Evolutionary conservation across 306 rosid genomes (phyloP), one percentile per base, ranked within the genome.

Genomic region (Cucurbita moschata): DNA sequence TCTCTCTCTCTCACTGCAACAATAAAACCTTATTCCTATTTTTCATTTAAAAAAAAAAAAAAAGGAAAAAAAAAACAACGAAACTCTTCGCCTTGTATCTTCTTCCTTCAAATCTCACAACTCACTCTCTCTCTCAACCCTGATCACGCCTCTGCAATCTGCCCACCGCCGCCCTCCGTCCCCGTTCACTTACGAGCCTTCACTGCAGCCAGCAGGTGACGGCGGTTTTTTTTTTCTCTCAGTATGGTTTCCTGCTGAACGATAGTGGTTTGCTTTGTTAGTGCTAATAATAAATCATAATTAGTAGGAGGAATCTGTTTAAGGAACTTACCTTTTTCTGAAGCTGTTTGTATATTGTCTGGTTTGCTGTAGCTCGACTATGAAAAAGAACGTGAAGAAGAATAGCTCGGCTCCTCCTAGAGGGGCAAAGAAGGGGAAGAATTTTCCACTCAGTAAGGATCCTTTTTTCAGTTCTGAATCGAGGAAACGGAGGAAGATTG

Each of bases 391-490:
- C 60, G 77, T 77, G 61, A 79, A 82, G 84, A 84, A 82, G 81
- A 92, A 81, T 55, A 73, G 37, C 39, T 64, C 72, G 6, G 83
- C 65, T 53, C 78, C 79, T 63, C 62, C 79, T 2, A 83, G 74
- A 10, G 82, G 76, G 53, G 60, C 74, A 5, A 77, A 55, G 55
- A 86, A 72, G 67, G 82, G 82, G 16, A 79, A 81, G 71, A 35
- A 63, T 8, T 55, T 62, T 10, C 64, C 85, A 1, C 23, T 80
- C 66, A 39, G 76, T 46, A 70, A 77, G 9, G 97, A 91, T 42
- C 82, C 96, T 0, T 88, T 91, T 55, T 88, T 94, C 81, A 75
- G 74, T 21, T 53, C 77, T n/a, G 95, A 86, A 23, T 72, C 89
- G 13, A 81, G 81, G 7, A 89, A 87, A 43, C 91, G 90, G 73